Base-by-base conservation (phyloP, 805 yeast genomes). In the Kazachstania taianensis region DNA sequence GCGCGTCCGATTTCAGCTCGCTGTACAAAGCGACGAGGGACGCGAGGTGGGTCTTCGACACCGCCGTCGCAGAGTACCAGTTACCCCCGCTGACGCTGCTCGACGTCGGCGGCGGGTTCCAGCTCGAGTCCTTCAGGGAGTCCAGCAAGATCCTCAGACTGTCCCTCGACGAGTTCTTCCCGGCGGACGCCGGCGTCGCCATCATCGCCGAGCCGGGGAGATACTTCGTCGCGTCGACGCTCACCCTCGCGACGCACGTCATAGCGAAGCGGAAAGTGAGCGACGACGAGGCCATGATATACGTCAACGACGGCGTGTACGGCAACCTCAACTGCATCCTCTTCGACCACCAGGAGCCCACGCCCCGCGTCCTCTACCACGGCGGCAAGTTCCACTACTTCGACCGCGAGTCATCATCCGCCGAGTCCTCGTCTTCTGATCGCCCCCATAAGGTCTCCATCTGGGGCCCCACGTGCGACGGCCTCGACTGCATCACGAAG, bases 391-490 rank as follows among this genome's bases (percentile, higher is more conserved):
- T 68, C 53, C 59, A 59, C 41, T 70, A 67, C 46, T 50, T 48
- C 36, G 65, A 57, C 28, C 50, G 52, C 35, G 52, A 52, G 27
- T 48, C 60, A 18, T 38, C 55, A 2, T 42, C 53, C 10, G 12
- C 25, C 8, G n/a, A n/a, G n/a, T n/a, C n/a, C n/a, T n/a, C n/a
- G n/a, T n/a, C n/a, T n/a, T n/a, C n/a, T n/a, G n/a, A n/a, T n/a
- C n/a, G n/a, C n/a, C 25, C 25, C 8, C 28, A n/a, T 10, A 57
- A 57, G 30, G 79, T 72, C 36, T 82, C 94, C 3, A 70, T 92
- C 41, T 89, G 98, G 98, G 98, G 98, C 5, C 98, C 97, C 30
- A 89, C 97, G 14, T 89, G 98, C 63, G 98, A 89, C 61, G 96
- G 96, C 3, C 67, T 89, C 43, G 98, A 89, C 59, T 81, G 94